Evolutionary conservation across 78 protist species (phyloP).

Genomic region (Dictyostelium purpureum): DNA sequence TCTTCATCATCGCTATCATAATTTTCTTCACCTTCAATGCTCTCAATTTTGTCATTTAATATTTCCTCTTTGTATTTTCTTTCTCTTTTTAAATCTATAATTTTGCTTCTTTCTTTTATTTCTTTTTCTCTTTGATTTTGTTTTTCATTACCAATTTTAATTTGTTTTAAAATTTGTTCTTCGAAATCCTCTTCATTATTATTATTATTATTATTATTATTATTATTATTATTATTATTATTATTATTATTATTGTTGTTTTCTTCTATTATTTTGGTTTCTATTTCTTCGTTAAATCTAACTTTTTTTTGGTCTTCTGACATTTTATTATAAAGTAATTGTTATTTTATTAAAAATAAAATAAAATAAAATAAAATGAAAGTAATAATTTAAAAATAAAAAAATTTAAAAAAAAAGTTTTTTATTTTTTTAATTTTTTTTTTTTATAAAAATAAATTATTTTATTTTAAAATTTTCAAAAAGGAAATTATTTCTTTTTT

Average conservation of each 20-base stretch:
- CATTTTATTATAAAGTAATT: no score
- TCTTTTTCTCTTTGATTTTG: constrained; percentile 4
- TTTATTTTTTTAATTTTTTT: no score
- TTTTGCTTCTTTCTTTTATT: background rate
- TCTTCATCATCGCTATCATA: constrained; percentile 12
- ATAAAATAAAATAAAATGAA: no score
- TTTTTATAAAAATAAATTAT: no score
- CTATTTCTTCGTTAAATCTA: background rate
- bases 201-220: background rate
- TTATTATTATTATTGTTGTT: background rate
- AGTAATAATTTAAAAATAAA: no score
- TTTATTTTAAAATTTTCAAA: no score
- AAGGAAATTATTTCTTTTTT: no score
- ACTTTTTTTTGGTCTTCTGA: constrained; percentile 19
- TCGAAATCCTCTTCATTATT: background rate
- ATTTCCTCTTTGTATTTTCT: background rate
- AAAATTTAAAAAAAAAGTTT: no score
- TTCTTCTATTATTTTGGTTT: background rate
- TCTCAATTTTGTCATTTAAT: background rate
- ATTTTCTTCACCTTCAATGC: constrained; percentile 27
- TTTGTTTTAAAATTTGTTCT: background rate
- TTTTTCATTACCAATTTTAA: constrained; percentile 17
- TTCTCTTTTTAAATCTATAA: background rate
- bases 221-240: background rate
- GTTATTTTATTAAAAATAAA: no score